These are phyloP conservation scores for Biscogniauxia mediterranea DNA, from an alignment of 2,329 filamentous ascomycete genomes.

Conservation along the genomic window DNA sequence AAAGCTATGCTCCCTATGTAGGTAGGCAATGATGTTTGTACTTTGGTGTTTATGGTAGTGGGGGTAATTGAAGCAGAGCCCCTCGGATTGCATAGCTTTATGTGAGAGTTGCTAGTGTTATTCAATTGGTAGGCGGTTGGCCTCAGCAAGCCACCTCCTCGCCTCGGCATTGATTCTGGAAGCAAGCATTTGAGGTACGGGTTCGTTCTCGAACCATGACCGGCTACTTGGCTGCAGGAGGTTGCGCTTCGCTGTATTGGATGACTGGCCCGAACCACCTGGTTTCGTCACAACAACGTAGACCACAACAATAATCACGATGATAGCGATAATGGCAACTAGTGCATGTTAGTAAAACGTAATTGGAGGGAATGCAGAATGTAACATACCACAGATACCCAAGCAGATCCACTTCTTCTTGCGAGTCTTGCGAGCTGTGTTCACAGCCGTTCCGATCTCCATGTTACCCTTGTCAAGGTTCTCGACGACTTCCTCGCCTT, in stretches of 20 bases:
- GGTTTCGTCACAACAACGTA: constrained; percentile 24
- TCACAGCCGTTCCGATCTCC: constrained; percentile 78
- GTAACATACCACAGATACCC: constrained; percentile 62
- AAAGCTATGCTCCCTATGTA: background rate
- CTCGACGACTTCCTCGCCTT: constrained; percentile 79
- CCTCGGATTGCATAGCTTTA: background rate
- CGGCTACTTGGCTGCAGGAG: constrained; percentile 19
- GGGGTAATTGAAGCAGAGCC: background rate
- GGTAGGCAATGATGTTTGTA: background rate
- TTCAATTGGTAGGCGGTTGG: constrained; percentile 10
- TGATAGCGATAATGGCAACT: constrained; percentile 53
- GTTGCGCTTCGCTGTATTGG: constrained; percentile 18
- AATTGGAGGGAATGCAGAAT: background rate
- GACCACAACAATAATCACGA: constrained; percentile 47
- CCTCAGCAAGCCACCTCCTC: constrained; percentile 14
- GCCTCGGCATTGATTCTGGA: constrained; percentile 24
- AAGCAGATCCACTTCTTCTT: constrained; percentile 98
- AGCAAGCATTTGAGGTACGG: constrained; percentile 19
- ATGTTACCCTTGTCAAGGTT: constrained; percentile 84
- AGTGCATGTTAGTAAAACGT: constrained; percentile 27
- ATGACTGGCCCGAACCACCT: background rate
- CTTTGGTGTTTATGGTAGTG: background rate
- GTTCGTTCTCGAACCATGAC: constrained; percentile 18
- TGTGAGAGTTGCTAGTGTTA: constrained; percentile 1
- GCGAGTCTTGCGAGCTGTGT: constrained; percentile 74